Evolutionary conservation across 2,329 filamentous ascomycete genomes (phyloP), one percentile per base, ranked within the genome.

Genomic region (Hypoxylon sp.): DNA sequence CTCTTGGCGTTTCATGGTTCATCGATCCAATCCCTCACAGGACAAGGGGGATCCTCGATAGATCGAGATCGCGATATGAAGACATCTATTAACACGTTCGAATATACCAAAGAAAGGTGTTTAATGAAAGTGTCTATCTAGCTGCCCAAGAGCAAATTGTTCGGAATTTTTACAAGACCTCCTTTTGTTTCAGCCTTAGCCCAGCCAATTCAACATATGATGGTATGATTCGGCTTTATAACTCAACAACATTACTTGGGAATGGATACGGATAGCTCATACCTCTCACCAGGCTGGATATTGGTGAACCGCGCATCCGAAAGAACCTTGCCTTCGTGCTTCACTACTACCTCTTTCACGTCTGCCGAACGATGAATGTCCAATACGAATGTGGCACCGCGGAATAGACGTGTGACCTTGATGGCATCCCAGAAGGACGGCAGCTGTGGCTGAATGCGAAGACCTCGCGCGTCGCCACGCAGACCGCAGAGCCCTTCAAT

Each of bases 401-500:
- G 81, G 76, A 89, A 88, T 46, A 77, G 53, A 14, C 86, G 81
- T 14, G 76, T 82, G 17, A 83, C 84, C 62, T 81, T 82, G 71
- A 86, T 83, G 8, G 75, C 77, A 27, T 83, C 74, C 86, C 86
- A 89, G 7, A 72, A 74, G 22, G 80, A 82, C 7, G 86, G 86
- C 68, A 88, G 76, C 75, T 87, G 85, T 0, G 86, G 86, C 1
- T 80, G 77, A 30, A 88, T 78, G 7, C 71, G 71, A 56, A 88
- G 73, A 0, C 86, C 86, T 1, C 83, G 76, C 1, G 77, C 77
- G 10, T 85, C 84, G 27, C 86, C 86, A 10, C 81, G 80, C 40
- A 89, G 77, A 0, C 86, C 86, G 66, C 85, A 88, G 4, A 89
- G 75, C 0, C 86, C 85, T 75, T 89, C 86, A 51, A 87, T 82